These are phyloP conservation scores for Aspergillus wentii DNA, from an alignment of 495 filamentous ascomycete genomes.

Conservation along the genomic window DNA sequence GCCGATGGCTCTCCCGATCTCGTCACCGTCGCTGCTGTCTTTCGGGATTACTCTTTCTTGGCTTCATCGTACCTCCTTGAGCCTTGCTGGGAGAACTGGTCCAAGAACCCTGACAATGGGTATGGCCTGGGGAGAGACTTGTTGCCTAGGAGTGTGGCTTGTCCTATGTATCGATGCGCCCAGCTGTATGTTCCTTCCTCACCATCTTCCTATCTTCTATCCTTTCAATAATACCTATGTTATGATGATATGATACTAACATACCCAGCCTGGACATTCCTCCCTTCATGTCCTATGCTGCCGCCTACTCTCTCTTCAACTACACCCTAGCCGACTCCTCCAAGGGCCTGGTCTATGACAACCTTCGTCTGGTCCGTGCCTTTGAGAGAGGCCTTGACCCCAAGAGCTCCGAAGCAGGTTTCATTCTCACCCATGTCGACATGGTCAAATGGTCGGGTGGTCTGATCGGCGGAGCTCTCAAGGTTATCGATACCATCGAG, in stretches of 20 bases:
- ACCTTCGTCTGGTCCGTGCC: conserved; percentile 79
- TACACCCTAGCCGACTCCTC: conserved; percentile 65
- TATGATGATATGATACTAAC: no score
- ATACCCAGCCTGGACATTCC: conserved; percentile 35
- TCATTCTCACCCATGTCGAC: conserved; percentile 77
- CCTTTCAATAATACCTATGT: not conserved
- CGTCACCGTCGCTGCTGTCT: conserved; percentile 73
- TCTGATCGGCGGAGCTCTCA: conserved; percentile 63
- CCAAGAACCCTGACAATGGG: conserved; percentile 52
- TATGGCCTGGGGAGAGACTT: conserved; percentile 73
- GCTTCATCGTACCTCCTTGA: conserved; percentile 88
- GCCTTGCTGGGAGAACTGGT: conserved; percentile 76
- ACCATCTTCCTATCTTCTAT: not conserved
- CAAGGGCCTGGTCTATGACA: conserved; percentile 61
- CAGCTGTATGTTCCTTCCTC: conserved; percentile 69
- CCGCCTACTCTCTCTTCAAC: conserved; percentile 87
- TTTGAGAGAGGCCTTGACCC: conserved; percentile 86
- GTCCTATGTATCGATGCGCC: conserved; percentile 73
- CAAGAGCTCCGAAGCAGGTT: conserved; percentile 84
- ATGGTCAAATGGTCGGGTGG: conserved; percentile 77
- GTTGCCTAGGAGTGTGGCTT: conserved; percentile 63
- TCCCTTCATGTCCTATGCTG: conserved; percentile 96
- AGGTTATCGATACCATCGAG: conserved; percentile 56
- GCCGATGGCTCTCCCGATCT: conserved; percentile 52
- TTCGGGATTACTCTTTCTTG: conserved; percentile 86